Evolutionary conservation across 345 rosid genomes (phyloP), one percentile per base, ranked within the genome.

Genomic region (Gossypium stocksii): DNA sequence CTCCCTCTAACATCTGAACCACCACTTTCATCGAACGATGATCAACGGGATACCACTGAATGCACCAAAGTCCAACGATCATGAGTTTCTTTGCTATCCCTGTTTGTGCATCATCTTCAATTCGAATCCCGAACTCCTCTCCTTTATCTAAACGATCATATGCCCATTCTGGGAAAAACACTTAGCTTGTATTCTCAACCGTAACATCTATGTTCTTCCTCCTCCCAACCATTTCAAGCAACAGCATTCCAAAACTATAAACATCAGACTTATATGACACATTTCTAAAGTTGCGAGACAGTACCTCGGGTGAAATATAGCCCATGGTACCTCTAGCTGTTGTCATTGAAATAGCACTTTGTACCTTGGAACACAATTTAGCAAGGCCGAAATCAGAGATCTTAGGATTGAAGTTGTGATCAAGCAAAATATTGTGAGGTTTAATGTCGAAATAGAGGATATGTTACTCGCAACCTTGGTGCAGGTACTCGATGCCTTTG

Each of bases 1-100:
- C 23, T 38, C 67, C 67, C 41, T 63, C 71, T 6, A 66, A 66
- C 71, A 44, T 66, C 23, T 45, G n/a, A 66, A 66, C 71, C 54
- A 66, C 54, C 48, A 4, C 54, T 66, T 20, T 66, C 71, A 44
- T 66, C 13, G 71, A 14, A 44, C 54, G 71, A 11, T 54, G 54
- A 59, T 58, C 59, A 2, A 43, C 53, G 2, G 61, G 75, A 41
- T 20, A 57, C 67, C 67, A 63, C 3, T 63, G 67, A 38, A 63
- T 63, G 67, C 67, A 63, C 23, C 48, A 7, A 62, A 56, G 52
- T 12, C 70, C 70, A 1, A 63, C 67, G 12, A 63, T 27, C 17
- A 19, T 63, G 4, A 63, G 67, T 34, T 34, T 66, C 70, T 45
- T 62, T 8, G 44, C 66, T 34, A 29, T 60, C 9, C 22, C 44